These are phyloP conservation scores for Sphenostylis stenocarpa DNA, from an alignment of 306 rosid species.

Conservation along the genomic window DNA sequence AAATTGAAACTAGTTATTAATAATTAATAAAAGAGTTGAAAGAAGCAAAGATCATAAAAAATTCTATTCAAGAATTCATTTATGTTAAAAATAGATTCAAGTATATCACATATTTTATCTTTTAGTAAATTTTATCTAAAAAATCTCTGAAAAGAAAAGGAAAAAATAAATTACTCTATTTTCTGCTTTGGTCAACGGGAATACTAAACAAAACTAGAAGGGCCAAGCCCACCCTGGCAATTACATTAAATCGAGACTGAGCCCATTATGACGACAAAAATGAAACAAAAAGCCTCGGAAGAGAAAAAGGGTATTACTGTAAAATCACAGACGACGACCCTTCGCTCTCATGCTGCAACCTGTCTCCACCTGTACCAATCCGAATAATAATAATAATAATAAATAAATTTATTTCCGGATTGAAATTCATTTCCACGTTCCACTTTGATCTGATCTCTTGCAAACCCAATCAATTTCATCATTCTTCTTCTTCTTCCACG, in stretches of 20 bases:
- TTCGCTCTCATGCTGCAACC: background rate
- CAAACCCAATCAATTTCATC: background rate
- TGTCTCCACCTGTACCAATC: background rate
- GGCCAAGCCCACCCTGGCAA: background rate
- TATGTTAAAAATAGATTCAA: background rate
- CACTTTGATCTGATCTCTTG: background rate
- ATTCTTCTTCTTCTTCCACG: background rate
- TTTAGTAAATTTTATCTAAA: background rate
- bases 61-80: too few species aligned
- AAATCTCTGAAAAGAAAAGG: background rate
- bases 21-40: too few species aligned
- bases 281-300: background rate
- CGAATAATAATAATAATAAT: background rate
- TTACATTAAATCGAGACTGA: background rate
- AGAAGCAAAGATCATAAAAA: too few species aligned
- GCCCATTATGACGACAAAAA: background rate
- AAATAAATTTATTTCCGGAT: background rate
- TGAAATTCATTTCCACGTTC: background rate
- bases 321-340: background rate
- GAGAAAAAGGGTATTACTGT: background rate
- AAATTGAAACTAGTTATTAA: too few species aligned
- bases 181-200: background rate
- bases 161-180: background rate
- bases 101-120: background rate
- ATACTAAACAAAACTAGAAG: background rate